These are phyloP conservation scores for Hibiscus trionum DNA, from an alignment of 345 rosid genomes.

Conservation along the genomic window DNA sequence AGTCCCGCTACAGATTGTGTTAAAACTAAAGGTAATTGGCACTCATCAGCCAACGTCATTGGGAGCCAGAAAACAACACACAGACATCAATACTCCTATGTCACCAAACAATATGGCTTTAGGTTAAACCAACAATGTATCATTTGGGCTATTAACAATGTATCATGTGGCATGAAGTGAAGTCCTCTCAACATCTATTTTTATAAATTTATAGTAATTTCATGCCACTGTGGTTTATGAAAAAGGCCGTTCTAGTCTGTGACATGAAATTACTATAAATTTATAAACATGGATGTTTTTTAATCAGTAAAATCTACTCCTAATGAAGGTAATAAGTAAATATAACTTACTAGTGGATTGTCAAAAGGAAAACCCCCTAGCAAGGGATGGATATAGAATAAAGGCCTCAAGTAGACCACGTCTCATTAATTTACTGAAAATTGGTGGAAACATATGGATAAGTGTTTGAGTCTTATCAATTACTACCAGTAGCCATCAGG, in stretches of 20 bases:
- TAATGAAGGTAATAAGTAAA: background rate
- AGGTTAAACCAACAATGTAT: no score
- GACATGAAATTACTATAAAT: no score
- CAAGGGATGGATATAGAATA: background rate
- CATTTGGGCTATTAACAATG: no score
- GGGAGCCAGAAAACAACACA: conserved; percentile 16
- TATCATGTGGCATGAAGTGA: background rate
- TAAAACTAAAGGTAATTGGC: conserved; percentile 18
- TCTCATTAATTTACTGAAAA: background rate
- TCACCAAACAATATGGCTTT: no score
- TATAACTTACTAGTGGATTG: background rate
- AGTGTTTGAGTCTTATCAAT: conserved; percentile 11
- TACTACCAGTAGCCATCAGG: conserved; percentile 71
- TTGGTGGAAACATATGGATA: background rate
- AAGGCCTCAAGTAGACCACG: background rate
- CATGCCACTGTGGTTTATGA: background rate
- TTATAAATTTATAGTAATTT: no score
- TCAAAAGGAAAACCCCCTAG: background rate
- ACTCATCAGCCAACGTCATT: conserved; percentile 24
- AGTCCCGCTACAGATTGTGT: conserved; percentile 8
- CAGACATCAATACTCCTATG: background rate
- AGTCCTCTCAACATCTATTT: background rate
- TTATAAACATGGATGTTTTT: no score
- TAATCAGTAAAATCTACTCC: no score
- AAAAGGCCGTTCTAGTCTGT: no score